Base-by-base conservation (phyloP, 2,329 filamentous ascomycete genomes). In the Pseudogymnoascus sp. region DNA sequence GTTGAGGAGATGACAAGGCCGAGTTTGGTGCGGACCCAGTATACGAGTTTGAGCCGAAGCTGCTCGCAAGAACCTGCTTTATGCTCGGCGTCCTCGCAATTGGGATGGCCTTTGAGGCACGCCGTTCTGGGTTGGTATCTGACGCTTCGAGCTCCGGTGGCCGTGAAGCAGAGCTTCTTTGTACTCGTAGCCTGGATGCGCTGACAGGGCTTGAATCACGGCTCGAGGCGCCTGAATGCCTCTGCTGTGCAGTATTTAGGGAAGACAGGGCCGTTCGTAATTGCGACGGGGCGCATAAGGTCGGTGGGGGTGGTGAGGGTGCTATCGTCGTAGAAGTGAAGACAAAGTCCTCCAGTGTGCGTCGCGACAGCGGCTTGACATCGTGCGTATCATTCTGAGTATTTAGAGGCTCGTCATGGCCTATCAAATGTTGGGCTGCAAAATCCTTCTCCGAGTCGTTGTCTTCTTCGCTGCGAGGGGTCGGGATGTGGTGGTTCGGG, bases 1-100 rank as follows among this genome's bases (percentile, higher is more conserved):
- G 84, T 67, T 89, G 83, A 3, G 89, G 89, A 63, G 89, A 92
- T 5, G 88, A 84, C n/a, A 88, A 80, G 31, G 82, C 78, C 3
- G 88, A 91, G 69, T 83, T 88, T 11, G 87, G 81, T 1, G 85
- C 79, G 39, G 83, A 86, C 14, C 75, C 72, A 29, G 78, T 73
- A 45, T 69, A 67, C 14, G 69, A 69, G 26, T 63, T 71, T 64
- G 69, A 72, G 26, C 81, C 78, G 36, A 84, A 76, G 65, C 77
- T 77, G 70, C 77, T 79, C 51, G 77, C 74, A 16, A 85, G 74
- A 57, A 80, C 77, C 51, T 82, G 79, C 70, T 86, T 86, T 65
- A 86, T 73, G 71, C 85, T 87, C 2, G 84, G 84, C 0, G 84
- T 86, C 68, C 84, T 78, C 21, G 82, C 75, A 76, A 66, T 67